phyloP scores from a whole-genome alignment of 495 filamentous ascomycete species.

The Penicillium maclennaniae region DNA sequence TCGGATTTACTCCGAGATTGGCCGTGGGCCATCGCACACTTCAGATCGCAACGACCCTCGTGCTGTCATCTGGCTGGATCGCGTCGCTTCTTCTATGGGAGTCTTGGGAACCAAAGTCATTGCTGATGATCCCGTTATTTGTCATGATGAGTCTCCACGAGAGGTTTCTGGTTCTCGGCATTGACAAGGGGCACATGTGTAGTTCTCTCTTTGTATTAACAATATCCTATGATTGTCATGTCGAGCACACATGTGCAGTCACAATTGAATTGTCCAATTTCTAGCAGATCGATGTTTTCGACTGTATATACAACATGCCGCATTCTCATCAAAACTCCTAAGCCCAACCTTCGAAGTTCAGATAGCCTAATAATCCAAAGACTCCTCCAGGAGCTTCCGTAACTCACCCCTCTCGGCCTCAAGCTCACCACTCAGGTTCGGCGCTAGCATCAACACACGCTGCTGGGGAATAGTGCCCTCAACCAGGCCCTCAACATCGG shows the following conservation, averaged over 20 bases:
- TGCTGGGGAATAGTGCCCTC: slow-evolving; percentile 92
- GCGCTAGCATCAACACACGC: slow-evolving; percentile 87
- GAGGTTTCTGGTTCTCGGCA: neutral
- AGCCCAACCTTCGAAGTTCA: neutral
- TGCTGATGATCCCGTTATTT: neutral
- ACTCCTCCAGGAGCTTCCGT: slow-evolving; percentile 59
- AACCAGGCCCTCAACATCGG: slow-evolving; percentile 75
- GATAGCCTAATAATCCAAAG: slow-evolving; percentile 53
- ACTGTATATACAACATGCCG: neutral
- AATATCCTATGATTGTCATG: neutral
- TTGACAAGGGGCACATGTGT: too few species aligned
- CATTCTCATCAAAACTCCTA: neutral
- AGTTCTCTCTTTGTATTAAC: neutral
- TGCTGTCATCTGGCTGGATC: slow-evolving; percentile 35
- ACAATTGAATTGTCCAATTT: slow-evolving; percentile 7
- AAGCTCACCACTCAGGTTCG: slow-evolving; percentile 64
- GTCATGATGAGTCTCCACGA: neutral
- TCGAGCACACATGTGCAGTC: neutral
- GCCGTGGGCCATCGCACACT: slow-evolving; percentile 19
- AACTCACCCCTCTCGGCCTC: slow-evolving; percentile 64
- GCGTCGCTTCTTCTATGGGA: slow-evolving; percentile 39
- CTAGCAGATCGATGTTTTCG: neutral
- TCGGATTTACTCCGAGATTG: slow-evolving; percentile 29
- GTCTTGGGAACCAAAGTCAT: slow-evolving; percentile 23
- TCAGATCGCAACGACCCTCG: slow-evolving; percentile 20